phyloP scores from a whole-genome alignment of 2,329 filamentous ascomycete genomes.

The Clarireedia hainanense region DNA sequence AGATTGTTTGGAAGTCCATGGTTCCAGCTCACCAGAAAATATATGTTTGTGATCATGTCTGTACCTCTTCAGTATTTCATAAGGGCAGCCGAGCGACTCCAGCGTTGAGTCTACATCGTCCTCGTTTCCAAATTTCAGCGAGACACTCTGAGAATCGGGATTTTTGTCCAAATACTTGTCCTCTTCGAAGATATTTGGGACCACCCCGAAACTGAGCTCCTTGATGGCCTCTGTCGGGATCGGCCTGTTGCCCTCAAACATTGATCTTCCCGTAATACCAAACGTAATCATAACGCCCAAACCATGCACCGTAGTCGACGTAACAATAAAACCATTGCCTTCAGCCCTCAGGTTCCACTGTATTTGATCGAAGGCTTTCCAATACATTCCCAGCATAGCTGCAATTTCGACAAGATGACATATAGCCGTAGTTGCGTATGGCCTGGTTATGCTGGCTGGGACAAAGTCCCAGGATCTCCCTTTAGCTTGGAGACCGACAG shows the following conservation, averaged over 20 bases:
- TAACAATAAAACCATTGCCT: slow-evolving; percentile 31
- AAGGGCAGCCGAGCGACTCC: slow-evolving; percentile 45
- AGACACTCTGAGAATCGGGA: slow-evolving; percentile 23
- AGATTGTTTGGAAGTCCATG: neutral
- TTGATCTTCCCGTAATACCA: slow-evolving; percentile 40
- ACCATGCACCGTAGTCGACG: slow-evolving; percentile 33
- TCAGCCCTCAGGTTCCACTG: slow-evolving; percentile 40
- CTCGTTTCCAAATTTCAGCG: slow-evolving; percentile 41
- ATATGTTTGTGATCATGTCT: slow-evolving; percentile 26
- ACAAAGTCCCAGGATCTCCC: slow-evolving; percentile 34
- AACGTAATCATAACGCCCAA: slow-evolving; percentile 49
- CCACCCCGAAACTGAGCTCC: slow-evolving; percentile 47
- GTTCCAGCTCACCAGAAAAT: slow-evolving; percentile 20
- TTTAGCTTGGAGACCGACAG: slow-evolving; percentile 26
- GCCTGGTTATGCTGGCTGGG: slow-evolving; percentile 29
- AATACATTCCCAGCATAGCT: slow-evolving; percentile 41
- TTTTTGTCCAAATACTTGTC: slow-evolving; percentile 32
- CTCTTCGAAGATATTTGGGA: slow-evolving; percentile 46
- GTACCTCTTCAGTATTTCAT: slow-evolving; percentile 40
- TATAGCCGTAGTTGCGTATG: slow-evolving; percentile 30
- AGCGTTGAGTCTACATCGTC: slow-evolving; percentile 45
- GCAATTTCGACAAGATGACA: slow-evolving; percentile 31
- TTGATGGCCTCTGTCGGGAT: slow-evolving; percentile 47
- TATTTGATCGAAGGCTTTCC: slow-evolving; percentile 48
- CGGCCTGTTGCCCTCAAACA: slow-evolving; percentile 42